These are phyloP conservation scores for Trichoderma sp. DNA, from an alignment of 2,329 filamentous ascomycete genomes.

Conservation along the genomic window DNA sequence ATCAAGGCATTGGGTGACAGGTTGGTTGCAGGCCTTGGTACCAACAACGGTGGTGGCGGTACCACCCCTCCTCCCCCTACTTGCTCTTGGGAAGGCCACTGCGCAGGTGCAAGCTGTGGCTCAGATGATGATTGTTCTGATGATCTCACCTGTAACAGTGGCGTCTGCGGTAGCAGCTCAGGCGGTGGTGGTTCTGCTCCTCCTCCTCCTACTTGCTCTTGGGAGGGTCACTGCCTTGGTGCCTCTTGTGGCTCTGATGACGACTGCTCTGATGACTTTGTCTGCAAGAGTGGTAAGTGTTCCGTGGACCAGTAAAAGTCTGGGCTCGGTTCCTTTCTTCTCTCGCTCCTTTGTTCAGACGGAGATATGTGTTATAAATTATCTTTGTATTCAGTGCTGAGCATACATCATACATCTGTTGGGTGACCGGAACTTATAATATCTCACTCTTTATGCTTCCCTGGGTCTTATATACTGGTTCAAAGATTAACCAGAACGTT, in stretches of 20 bases:
- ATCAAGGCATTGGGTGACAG: slow-evolving; percentile 45
- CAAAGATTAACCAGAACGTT: neutral
- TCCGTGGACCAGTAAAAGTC: neutral
- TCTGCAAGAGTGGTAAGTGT: neutral
- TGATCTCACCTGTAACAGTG: neutral
- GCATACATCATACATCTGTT: neutral
- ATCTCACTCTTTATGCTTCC: neutral
- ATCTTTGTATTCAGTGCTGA: neutral
- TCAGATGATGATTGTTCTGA: slow-evolving; percentile 12
- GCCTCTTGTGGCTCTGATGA: neutral
- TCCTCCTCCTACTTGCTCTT: neutral
- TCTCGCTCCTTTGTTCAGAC: neutral
- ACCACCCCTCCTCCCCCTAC: neutral
- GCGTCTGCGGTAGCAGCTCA: neutral
- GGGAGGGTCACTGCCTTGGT: slow-evolving; percentile 7
- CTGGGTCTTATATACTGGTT: neutral
- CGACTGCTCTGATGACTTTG: slow-evolving; percentile 3
- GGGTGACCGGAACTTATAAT: neutral
- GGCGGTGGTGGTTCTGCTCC: neutral
- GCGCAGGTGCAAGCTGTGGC: neutral
- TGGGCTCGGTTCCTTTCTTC: neutral
- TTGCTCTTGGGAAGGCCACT: slow-evolving; percentile 11
- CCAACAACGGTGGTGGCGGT: neutral
- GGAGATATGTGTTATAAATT: neutral
- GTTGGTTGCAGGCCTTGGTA: slow-evolving; percentile 36